Conservation (phyloP, 176 grass and related monocot genomes). For the Saccharum officinarum region DNA sequence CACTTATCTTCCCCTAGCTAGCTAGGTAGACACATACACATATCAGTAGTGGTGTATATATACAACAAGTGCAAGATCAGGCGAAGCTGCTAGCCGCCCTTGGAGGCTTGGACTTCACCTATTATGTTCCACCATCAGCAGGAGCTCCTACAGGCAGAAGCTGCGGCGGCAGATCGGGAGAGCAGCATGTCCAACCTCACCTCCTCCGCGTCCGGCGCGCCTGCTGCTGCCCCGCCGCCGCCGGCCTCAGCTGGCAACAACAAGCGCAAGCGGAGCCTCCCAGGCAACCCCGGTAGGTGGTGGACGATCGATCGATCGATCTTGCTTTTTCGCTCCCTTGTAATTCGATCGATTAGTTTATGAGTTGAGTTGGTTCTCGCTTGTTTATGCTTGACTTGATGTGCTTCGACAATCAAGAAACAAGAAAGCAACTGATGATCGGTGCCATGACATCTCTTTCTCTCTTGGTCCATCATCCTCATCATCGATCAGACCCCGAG, state of each 20-base stretch:
- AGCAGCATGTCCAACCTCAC: slow-evolving; percentile 66
- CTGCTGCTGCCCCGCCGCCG: not conserved
- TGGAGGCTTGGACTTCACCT: not conserved
- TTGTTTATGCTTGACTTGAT: too few species aligned
- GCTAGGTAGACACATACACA: not conserved
- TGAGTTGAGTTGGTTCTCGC: too few species aligned
- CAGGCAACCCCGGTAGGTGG: slow-evolving; percentile 75
- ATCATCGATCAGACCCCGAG: slow-evolving; percentile 57
- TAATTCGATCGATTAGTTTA: not conserved
- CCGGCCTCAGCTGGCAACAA: slow-evolving; percentile 31
- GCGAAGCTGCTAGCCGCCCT: not conserved
- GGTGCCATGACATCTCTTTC: too few species aligned
- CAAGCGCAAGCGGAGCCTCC: slow-evolving; percentile 91
- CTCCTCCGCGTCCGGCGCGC: slow-evolving; percentile 21
- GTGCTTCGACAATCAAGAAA: too few species aligned
- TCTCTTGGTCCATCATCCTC: too few species aligned
- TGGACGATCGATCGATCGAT: not conserved
- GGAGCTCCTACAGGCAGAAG: slow-evolving; percentile 1
- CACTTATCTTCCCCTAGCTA: not conserved
- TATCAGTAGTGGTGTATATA: not conserved
- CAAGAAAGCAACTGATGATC: too few species aligned
- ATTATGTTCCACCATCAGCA: slow-evolving; percentile 11
- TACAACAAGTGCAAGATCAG: slow-evolving; percentile 17
- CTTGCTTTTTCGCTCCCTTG: not conserved
- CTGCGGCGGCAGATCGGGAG: slow-evolving; percentile 29